Evolutionary conservation across 495 filamentous ascomycete genomes (phyloP), one percentile per base, ranked within the genome.

Genomic region (Xylaria longipes): DNA sequence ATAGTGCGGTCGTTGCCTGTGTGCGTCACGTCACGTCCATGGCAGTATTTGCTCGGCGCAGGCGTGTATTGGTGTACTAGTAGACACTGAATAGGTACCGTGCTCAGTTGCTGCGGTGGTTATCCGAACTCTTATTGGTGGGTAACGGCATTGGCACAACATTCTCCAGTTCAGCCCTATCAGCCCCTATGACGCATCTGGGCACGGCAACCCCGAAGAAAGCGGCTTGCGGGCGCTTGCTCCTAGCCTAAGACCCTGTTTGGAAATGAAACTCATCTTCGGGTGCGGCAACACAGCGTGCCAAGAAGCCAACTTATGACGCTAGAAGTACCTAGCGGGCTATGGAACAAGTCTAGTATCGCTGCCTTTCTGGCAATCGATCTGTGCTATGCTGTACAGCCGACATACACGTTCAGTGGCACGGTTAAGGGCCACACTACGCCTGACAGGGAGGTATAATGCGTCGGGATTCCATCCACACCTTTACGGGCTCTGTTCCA

Each of bases 101-200:
- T 56, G 14, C 27, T 15, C 52, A 15, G 25, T 56, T 1, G 52
- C 14, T 56, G 52, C 14, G 11, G 52, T 27, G 25, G 25, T 25
- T 29, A 31, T 17, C 3, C 17, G 45, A 20, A 5, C 35, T 63
- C 35, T 63, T 7, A 63, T 63, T 63, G 60, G 37, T 17, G 60
- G 60, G 33, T 60, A 8, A 60, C 60, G 14, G 46, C n/a, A 68
- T 56, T 57, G 25, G 52, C 52, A 68, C 22, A n/a, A 56, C 35
- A 35, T 58, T 45, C 66, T 58, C 50, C 56, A 66, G 62, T 50
- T 71, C 69, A 71, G 69, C 69, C 69, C 69, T 71, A 71, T 71
- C 61, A 65, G 69, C 69, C 69, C 68, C 58, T 64, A 71, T 71
- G 69, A 71, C 69, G 69, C 69, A 71, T 54, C 50, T 48, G 37